Conservation (phyloP, 2,329 filamentous ascomycete species). For the Alternaria longipes region DNA sequence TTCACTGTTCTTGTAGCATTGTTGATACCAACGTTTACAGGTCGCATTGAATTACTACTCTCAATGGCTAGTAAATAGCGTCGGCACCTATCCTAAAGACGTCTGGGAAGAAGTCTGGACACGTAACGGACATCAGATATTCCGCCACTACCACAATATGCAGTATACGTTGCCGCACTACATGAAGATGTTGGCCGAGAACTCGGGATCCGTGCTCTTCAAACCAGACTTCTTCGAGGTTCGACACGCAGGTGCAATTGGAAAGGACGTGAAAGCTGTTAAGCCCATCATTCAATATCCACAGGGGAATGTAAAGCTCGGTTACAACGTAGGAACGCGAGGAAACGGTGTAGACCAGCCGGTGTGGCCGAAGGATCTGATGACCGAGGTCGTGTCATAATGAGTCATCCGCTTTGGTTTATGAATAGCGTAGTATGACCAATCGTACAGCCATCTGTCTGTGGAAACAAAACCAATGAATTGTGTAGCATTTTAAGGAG, state of each 20-base stretch:
- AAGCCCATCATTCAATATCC: constrained; percentile 58
- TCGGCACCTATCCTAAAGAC: constrained; percentile 46
- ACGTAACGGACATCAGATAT: constrained; percentile 58
- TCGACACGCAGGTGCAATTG: constrained; percentile 51
- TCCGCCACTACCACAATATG: constrained; percentile 63
- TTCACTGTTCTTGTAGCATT: background rate
- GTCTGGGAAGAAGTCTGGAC: constrained; percentile 62
- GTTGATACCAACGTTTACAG: constrained; percentile 20
- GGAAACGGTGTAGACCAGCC: constrained; percentile 61
- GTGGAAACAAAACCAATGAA: background rate
- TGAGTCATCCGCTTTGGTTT: background rate
- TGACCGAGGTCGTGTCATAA: constrained; percentile 49
- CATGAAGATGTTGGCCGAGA: constrained; percentile 52
- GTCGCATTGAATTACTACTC: constrained; percentile 51
- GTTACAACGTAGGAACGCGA: constrained; percentile 61
- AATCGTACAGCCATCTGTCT: background rate
- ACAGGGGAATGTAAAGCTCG: constrained; percentile 42
- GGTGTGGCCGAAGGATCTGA: constrained; percentile 59
- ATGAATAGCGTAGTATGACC: background rate
- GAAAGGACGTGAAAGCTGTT: constrained; percentile 50
- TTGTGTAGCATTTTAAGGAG: background rate
- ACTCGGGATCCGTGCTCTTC: constrained; percentile 55
- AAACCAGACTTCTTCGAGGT: constrained; percentile 60
- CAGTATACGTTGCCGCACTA: constrained; percentile 53
- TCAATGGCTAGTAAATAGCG: constrained; percentile 47